A percentile compares a stretch with the other conserved stretches of the same genome.
phyloP scores from a whole-genome alignment of 768 basidiomycete species.

The Amanita polypyramis region DNA sequence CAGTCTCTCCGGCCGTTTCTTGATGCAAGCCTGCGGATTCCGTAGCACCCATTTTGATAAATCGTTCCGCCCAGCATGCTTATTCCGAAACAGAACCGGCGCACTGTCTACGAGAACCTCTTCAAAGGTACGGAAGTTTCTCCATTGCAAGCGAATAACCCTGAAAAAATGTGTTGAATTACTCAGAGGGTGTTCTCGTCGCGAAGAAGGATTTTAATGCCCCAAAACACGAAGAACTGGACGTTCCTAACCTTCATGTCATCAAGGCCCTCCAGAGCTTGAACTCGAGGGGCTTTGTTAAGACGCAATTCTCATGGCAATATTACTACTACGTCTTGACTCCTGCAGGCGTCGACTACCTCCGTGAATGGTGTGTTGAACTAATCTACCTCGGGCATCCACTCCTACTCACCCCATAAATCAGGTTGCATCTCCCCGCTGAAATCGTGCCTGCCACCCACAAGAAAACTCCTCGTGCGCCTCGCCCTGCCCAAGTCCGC shows the following conservation, averaged over 20 bases:
- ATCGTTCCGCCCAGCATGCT: constrained; percentile 64
- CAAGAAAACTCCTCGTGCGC: constrained; percentile 89
- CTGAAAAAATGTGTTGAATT: background rate
- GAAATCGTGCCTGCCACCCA: constrained; percentile 98
- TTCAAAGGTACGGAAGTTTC: constrained; percentile 79
- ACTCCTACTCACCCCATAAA: background rate
- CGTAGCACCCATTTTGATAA: constrained; percentile 24
- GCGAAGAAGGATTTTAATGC: constrained; percentile 99
- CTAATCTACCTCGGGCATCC: background rate
- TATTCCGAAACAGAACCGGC: constrained; percentile 91
- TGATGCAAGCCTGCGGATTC: constrained; percentile 2
- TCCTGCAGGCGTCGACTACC: constrained; percentile 93
- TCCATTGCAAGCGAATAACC: background rate
- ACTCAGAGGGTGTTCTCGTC: constrained; percentile 90
- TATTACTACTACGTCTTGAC: constrained; percentile 98
- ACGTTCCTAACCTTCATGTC: constrained; percentile 59
- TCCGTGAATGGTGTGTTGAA: constrained; percentile 68
- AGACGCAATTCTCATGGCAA: constrained; percentile 99
- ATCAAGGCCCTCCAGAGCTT: constrained; percentile 66
- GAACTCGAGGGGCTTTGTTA: constrained; percentile 76
- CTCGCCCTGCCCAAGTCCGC: constrained; percentile 70
- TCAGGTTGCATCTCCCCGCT: constrained; percentile 85
- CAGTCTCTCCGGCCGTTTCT: background rate
- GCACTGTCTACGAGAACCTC: constrained; percentile 97
- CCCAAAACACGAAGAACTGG: constrained; percentile 88